These are phyloP conservation scores for Carex parvula DNA, from an alignment of 176 grass and related monocot species.

Conservation along the genomic window DNA sequence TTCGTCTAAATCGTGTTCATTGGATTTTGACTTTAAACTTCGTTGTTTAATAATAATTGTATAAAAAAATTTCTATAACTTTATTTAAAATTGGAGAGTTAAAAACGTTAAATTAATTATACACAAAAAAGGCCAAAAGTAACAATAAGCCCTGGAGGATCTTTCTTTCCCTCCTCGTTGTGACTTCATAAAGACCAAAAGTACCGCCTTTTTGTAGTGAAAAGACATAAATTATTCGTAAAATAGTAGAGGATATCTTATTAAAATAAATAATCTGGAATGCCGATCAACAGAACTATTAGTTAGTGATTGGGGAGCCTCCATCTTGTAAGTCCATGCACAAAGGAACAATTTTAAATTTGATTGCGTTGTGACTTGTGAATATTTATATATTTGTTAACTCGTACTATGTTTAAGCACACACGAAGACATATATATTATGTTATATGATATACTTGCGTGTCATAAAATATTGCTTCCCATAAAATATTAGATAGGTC, in stretches of 20 bases:
- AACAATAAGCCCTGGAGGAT: neutral
- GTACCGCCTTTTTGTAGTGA: constrained; percentile 2
- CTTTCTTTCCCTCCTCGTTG: neutral
- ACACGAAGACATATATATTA: constrained; percentile 16
- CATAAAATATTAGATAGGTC: neutral
- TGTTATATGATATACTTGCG: neutral
- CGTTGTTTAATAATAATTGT: neutral
- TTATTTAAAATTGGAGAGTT: neutral
- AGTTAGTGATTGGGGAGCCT: constrained; percentile 21
- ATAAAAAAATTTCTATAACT: neutral
- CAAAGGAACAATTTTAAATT: constrained; percentile 13
- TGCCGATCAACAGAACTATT: neutral
- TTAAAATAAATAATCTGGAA: neutral
- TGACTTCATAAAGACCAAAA: neutral
- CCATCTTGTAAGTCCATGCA: neutral
- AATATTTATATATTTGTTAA: constrained; percentile 12
- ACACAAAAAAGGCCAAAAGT: neutral
- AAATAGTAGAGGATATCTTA: neutral
- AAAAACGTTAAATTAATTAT: neutral
- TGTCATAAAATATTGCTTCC: constrained; percentile 5
- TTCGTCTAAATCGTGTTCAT: neutral
- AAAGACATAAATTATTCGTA: neutral
- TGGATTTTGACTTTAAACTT: neutral
- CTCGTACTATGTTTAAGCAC: constrained; percentile 22
- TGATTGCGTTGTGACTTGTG: constrained; percentile 4